phyloP scores from a whole-genome alignment of 2,329 filamentous ascomycete genomes.

The Nigrospora sphaerica region DNA sequence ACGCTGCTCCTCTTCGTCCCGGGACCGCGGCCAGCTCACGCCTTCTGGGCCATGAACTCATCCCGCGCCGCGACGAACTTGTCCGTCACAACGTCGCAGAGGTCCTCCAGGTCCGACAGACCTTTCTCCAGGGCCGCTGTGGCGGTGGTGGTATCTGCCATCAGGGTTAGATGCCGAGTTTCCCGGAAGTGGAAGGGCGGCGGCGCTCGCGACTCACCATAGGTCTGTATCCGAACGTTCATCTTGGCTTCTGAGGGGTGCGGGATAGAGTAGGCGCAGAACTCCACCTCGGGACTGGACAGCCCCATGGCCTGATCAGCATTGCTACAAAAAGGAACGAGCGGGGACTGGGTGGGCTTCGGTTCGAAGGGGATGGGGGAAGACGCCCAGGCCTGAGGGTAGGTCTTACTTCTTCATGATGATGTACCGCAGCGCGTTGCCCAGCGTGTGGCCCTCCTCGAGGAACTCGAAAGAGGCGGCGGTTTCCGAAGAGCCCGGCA shows the following conservation, averaged over 20 bases:
- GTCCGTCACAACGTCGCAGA: conserved; percentile 90
- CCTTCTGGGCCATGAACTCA: conserved; percentile 36
- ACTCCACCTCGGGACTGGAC: conserved; percentile 86
- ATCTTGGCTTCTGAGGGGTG: conserved; percentile 95
- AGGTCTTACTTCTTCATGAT: conserved; percentile 94
- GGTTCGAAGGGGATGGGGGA: no score
- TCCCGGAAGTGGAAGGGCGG: no score
- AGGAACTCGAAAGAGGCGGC: conserved; percentile 94
- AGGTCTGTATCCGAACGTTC: conserved; percentile 96
- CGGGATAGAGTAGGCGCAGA: conserved; percentile 96
- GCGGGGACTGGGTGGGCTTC: no score
- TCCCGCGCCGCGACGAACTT: conserved; percentile 71
- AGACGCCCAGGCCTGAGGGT: background rate
- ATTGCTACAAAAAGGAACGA: background rate
- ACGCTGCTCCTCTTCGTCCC: conserved; percentile 3
- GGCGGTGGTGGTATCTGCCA: conserved; percentile 67
- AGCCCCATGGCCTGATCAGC: conserved; percentile 4
- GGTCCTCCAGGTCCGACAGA: conserved; percentile 76
- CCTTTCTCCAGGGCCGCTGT: conserved; percentile 87
- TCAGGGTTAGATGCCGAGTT: conserved; percentile 2
- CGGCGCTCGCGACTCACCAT: conserved; percentile 52
- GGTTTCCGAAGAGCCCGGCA: conserved; percentile 77
- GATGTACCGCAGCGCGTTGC: conserved; percentile 87
- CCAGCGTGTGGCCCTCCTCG: conserved; percentile 89
- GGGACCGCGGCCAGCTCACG: background rate